Conservation (phyloP, 805 yeast species). For the Metschnikowia koreensis region DNA sequence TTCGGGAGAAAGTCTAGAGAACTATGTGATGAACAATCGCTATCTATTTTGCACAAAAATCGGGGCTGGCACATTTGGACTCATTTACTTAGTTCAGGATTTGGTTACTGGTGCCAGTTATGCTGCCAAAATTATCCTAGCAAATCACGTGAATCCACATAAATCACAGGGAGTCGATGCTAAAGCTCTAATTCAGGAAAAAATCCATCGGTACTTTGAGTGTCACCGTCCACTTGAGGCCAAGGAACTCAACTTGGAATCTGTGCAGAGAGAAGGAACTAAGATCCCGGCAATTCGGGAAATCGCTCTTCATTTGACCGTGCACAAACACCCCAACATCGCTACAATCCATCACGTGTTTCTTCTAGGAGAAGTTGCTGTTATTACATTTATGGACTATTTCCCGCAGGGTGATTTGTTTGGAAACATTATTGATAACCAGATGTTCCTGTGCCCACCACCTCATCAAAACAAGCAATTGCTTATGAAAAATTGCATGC, state of each 20-base stretch:
- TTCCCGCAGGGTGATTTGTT: slow-evolving; percentile 84
- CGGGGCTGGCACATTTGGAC: slow-evolving; percentile 43
- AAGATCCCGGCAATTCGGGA: slow-evolving; percentile 52
- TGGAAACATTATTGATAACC: slow-evolving; percentile 74
- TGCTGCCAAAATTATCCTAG: slow-evolving; percentile 73
- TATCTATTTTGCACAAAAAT: slow-evolving; percentile 49
- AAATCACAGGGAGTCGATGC: slow-evolving; percentile 72
- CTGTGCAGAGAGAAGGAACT: slow-evolving; percentile 26
- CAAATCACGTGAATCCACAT: slow-evolving; percentile 43
- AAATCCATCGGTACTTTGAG: slow-evolving; percentile 17
- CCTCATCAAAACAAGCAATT: slow-evolving; percentile 46
- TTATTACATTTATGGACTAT: slow-evolving; percentile 82
- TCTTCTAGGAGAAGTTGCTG: slow-evolving; percentile 50
- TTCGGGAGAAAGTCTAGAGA: slow-evolving; percentile 66
- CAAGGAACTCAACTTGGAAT: slow-evolving; percentile 9
- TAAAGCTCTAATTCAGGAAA: slow-evolving; percentile 49
- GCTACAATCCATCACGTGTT: slow-evolving; percentile 73
- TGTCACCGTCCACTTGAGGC: slow-evolving; percentile 6
- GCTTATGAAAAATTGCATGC: slow-evolving; percentile 43
- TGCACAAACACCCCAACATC: slow-evolving; percentile 77
- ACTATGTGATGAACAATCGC: slow-evolving; percentile 60
- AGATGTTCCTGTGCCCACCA: slow-evolving; percentile 56
- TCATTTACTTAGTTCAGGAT: slow-evolving; percentile 49
- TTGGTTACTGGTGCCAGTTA: slow-evolving; percentile 45
- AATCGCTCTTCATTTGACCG: slow-evolving; percentile 67